These are phyloP conservation scores for Emydomyces testavorans DNA, from an alignment of 2,329 filamentous ascomycete species.

Conservation along the genomic window DNA sequence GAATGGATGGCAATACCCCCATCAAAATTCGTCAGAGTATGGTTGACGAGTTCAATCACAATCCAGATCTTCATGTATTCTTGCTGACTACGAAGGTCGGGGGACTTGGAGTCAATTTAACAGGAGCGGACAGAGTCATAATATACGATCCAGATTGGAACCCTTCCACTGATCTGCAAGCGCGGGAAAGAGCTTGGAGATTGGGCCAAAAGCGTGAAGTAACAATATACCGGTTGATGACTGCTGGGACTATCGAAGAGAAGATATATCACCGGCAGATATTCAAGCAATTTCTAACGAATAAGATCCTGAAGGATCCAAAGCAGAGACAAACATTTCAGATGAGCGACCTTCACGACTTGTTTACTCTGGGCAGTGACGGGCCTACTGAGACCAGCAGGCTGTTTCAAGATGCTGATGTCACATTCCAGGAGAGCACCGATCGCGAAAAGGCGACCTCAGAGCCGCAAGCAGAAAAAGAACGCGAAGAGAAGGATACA, in stretches of 20 bases:
- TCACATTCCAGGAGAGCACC: conserved; percentile 45
- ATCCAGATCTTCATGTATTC: conserved; percentile 71
- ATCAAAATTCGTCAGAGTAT: conserved; percentile 80
- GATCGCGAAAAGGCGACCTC: conserved; percentile 17
- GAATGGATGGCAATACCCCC: conserved; percentile 88
- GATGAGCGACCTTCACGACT: conserved; percentile 76
- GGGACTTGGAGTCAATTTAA: conserved; percentile 85
- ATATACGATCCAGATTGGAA: conserved; percentile 99
- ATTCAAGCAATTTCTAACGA: conserved; percentile 94
- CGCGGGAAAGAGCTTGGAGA: conserved; percentile 88
- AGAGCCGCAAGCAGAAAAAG: not conserved
- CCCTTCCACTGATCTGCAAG: conserved; percentile 89
- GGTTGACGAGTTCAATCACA: conserved; percentile 85
- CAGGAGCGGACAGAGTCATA: conserved; percentile 88
- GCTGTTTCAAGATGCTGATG: conserved; percentile 78
- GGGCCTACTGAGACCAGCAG: conserved; percentile 70
- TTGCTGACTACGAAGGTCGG: conserved; percentile 92
- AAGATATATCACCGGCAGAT: conserved; percentile 99
- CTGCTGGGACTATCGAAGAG: conserved; percentile 92
- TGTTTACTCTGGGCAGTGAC: conserved; percentile 67
- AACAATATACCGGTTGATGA: conserved; percentile 95
- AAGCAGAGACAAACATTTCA: conserved; percentile 89
- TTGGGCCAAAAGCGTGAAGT: conserved; percentile 91
- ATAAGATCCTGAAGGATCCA: conserved; percentile 89
- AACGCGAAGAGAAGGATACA: conserved; percentile 31